Percentiles rank a stretch among this genome's conserved stretches.
Conservation (phyloP, 176 grass and related monocot genomes). For the Juncus effusus region DNA sequence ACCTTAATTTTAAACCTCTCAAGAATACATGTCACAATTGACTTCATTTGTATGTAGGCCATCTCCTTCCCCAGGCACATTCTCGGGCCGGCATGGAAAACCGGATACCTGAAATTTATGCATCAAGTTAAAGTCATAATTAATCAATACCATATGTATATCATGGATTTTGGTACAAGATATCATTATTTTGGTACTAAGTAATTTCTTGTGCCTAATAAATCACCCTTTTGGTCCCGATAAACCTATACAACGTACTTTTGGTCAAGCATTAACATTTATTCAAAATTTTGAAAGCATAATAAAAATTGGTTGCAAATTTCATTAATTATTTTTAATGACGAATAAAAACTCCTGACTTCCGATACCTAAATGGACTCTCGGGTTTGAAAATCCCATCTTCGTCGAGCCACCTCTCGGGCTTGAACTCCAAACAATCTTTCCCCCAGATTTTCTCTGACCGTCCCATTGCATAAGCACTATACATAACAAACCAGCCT, state of each 20-base stretch:
- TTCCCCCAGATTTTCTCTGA: no score
- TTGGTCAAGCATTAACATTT: not conserved
- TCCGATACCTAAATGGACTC: conserved; percentile 35
- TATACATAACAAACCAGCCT: no score
- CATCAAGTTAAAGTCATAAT: conserved; percentile 41
- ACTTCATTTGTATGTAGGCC: conserved; percentile 27
- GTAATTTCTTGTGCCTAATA: no score
- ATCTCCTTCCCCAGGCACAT: conserved; percentile 29
- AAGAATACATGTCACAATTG: conserved; percentile 27
- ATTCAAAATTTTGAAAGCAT: no score
- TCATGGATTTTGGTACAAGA: no score
- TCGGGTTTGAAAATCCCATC: conserved; percentile 26
- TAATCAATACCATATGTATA: no score
- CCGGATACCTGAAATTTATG: conserved; percentile 33
- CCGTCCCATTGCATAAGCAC: no score
- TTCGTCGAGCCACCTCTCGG: conserved; percentile 35
- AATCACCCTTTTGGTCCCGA: no score
- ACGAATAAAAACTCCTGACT: not conserved
- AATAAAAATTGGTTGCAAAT: no score
- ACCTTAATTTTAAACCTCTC: conserved; percentile 34
- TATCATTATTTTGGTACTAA: no score
- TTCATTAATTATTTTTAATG: no score
- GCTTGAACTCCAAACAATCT: conserved; percentile 8
- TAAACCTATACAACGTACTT: no score
- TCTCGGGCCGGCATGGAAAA: conserved; percentile 20